Evolutionary conservation across 1,284 basidiomycete species (phyloP), one percentile per base, ranked within the genome.

Genomic region (Peniophora sp.): DNA sequence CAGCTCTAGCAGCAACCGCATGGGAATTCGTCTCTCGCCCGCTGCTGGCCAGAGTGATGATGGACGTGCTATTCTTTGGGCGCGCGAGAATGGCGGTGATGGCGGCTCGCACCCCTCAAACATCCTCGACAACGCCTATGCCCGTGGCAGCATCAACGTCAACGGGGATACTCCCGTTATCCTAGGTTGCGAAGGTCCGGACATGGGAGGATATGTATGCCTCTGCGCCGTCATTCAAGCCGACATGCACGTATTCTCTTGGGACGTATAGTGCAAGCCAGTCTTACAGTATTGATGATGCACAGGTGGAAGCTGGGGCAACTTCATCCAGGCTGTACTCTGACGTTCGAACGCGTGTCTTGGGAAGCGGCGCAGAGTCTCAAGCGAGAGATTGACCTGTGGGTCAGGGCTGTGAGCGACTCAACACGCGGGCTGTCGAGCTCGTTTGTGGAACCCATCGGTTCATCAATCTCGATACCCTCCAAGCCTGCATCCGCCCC

Each of bases 111-210:
- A 89, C 62, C 84, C 85, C 0, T 79, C 77, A 38, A 88, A 88
- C 58, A 80, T 87, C 47, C 72, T 85, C 19, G 84, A 87, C 56
- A 82, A 84, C 53, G 81, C 78, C 2, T 88, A 87, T 59, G 74
- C 78, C 0, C 66, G 71, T 20, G 82, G 81, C 3, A 73, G 77
- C 1, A 62, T 88, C 55, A 82, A 83, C 55, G 56, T 85, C 56
- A 88, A 87, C 57, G 86, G 85, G 2, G 84, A 89, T 59, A 84
- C 83, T 0, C 83, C 86, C 0, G 83, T 88, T 2, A 77, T 86
- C 22, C 64, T 87, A 41, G 75, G 76, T 1, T 71, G 74, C 25
- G 85, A 85, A 58, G 79, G 78, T 0, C 83, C 81, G 0, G 78
- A 81, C 59, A 80, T 83, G 80, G 80, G 81, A 12, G 81, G 81